A percentile compares a stretch with the other conserved stretches of the same genome.
Conservation (phyloP, 371 early-diverging fungal genomes). For the Circinella umbellata region DNA sequence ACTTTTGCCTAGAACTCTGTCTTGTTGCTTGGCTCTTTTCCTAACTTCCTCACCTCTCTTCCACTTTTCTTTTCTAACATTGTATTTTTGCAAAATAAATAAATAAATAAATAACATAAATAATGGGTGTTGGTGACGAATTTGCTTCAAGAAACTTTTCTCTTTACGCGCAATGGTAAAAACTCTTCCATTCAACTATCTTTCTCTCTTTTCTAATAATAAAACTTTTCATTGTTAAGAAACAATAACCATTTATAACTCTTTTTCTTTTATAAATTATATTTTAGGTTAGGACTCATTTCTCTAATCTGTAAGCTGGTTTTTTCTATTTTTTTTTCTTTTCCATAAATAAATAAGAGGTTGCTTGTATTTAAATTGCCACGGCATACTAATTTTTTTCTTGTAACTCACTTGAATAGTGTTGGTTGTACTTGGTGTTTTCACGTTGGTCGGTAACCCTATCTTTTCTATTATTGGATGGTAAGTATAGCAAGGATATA, state of each 20-base stretch:
- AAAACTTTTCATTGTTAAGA: too few relatives aligned
- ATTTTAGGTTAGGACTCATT: conserved; percentile 39
- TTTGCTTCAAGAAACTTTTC: conserved; percentile 53
- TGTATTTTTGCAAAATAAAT: background rate
- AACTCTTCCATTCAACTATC: too few relatives aligned
- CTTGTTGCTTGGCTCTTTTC: background rate
- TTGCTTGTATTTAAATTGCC: background rate
- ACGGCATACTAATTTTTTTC: too few relatives aligned
- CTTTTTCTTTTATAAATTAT: background rate
- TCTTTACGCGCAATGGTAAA: conserved; percentile 56
- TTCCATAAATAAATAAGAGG: background rate
- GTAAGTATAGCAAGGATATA: conserved; percentile 20
- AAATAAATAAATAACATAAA: background rate
- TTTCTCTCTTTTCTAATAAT: too few relatives aligned
- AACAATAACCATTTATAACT: background rate
- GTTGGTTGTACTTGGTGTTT: conserved; percentile 40
- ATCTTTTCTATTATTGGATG: conserved; percentile 51
- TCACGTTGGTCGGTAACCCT: conserved; percentile 33
- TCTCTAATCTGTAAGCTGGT: conserved; percentile 45
- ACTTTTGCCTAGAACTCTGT: background rate
- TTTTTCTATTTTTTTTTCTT: background rate
- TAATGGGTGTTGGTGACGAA: conserved; percentile 50
- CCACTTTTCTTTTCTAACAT: background rate
- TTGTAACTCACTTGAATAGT: conserved; percentile 18
- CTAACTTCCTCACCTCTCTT: background rate